A percentile compares a stretch with the other conserved stretches of the same genome.
Evolutionary conservation across 2,329 filamentous ascomycete genomes (phyloP).

Genomic region (Endoconidiophora laricicola): DNA sequence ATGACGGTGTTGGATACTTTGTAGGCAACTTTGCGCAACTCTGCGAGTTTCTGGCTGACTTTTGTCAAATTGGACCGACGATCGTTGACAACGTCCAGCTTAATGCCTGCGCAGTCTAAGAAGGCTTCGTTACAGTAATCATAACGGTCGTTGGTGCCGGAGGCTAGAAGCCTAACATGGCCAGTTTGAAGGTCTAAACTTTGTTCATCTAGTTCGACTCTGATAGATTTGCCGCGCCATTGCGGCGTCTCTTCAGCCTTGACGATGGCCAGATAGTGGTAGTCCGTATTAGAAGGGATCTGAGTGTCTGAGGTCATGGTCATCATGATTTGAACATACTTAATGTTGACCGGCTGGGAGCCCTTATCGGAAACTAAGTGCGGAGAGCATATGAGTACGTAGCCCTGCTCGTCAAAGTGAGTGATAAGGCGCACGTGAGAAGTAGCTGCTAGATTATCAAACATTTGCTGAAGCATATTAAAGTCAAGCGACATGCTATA

Average conservation of each 20-base stretch:
- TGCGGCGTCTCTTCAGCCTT: slow-evolving; percentile 60
- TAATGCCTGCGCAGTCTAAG: slow-evolving; percentile 59
- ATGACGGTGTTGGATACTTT: slow-evolving; percentile 96
- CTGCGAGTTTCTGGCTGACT: slow-evolving; percentile 78
- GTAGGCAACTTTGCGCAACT: slow-evolving; percentile 90
- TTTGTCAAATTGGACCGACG: slow-evolving; percentile 85
- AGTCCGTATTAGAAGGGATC: slow-evolving; percentile 42
- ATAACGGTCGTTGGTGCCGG: slow-evolving; percentile 65
- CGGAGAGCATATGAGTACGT: slow-evolving; percentile 74
- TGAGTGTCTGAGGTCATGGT: slow-evolving; percentile 45
- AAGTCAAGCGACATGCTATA: slow-evolving; percentile 64
- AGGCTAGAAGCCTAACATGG: slow-evolving; percentile 73
- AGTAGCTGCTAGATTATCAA: slow-evolving; percentile 62
- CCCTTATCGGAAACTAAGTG: slow-evolving; percentile 29
- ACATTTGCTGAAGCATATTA: slow-evolving; percentile 56
- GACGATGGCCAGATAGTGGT: slow-evolving; percentile 33
- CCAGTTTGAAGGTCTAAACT: slow-evolving; percentile 74
- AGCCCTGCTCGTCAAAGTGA: slow-evolving; percentile 53
- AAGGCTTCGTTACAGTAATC: slow-evolving; percentile 66
- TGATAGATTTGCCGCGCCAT: slow-evolving; percentile 68
- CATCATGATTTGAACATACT: slow-evolving; percentile 74
- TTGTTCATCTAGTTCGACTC: slow-evolving; percentile 56
- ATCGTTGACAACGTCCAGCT: slow-evolving; percentile 78
- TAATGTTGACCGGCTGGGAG: slow-evolving; percentile 41
- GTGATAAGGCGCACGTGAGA: slow-evolving; percentile 72